Conservation (phyloP, 345 rosid genomes). For the Pugionium cornutum region DNA sequence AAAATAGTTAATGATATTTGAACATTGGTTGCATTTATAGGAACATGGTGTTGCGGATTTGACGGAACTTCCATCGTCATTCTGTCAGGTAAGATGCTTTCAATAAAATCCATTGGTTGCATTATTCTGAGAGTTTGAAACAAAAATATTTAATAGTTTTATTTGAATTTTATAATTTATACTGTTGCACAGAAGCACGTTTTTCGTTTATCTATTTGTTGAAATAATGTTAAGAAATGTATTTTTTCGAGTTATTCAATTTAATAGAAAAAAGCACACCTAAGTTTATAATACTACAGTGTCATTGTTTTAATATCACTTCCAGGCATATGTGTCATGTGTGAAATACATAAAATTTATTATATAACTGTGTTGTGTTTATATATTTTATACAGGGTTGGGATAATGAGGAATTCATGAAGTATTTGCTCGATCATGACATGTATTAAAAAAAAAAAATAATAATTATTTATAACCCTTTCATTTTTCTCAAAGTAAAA, state of each 20-base stretch:
- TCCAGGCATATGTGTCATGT: background rate
- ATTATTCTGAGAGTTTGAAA: background rate
- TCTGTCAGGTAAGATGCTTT: constrained; percentile 8
- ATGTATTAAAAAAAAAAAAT: background rate
- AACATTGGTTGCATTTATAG: constrained; percentile 23
- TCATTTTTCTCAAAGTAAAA: too few relatives aligned
- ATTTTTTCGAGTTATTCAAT: background rate
- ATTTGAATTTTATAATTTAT: background rate
- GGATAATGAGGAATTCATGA: background rate
- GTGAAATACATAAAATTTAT: constrained; percentile 9
- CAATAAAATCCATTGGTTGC: too few relatives aligned
- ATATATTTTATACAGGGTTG: constrained; percentile 20
- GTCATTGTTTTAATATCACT: background rate
- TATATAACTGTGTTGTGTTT: constrained; percentile 5
- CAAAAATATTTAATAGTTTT: background rate
- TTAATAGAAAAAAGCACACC: background rate
- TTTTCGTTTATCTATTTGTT: background rate
- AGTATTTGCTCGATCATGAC: background rate
- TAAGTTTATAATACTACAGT: background rate
- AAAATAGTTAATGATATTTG: constrained; percentile 4
- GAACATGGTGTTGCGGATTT: background rate
- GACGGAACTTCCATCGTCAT: background rate
- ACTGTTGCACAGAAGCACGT: background rate
- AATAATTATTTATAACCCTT: too few relatives aligned
- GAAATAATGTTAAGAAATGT: background rate